Percentiles rank a stretch among this genome's conserved stretches.
phyloP scores from a whole-genome alignment of 345 rosid species.

The Citrus inodora region DNA sequence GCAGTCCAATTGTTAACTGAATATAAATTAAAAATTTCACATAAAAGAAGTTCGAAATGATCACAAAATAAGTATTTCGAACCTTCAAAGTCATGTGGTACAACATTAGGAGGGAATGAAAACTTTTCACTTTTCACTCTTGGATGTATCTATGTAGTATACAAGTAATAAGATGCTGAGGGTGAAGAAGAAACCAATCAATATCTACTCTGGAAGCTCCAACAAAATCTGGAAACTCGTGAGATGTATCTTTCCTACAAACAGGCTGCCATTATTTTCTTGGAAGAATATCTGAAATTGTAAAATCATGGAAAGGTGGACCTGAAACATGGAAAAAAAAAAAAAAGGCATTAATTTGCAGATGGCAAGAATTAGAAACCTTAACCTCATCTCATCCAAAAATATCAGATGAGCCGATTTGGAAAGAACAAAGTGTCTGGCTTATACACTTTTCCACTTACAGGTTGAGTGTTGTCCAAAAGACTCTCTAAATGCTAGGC shows the following conservation, averaged over 20 bases:
- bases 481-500: not conserved
- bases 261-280: slow-evolving; percentile 23
- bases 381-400: not conserved
- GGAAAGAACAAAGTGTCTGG: not conserved
- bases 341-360: not conserved
- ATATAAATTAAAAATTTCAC: not conserved
- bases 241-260: not conserved
- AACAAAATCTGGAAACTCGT: not conserved
- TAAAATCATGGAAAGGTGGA: slow-evolving; percentile 90
- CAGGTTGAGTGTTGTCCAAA: not conserved
- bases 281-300: slow-evolving; percentile 62
- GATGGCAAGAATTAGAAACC: not conserved
- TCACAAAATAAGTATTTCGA: not conserved
- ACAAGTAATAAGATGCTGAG: not conserved
- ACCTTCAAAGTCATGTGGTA: not conserved
- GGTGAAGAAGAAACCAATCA: not conserved
- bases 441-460: not conserved
- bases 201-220: not conserved
- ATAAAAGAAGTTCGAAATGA: not conserved
- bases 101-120: not conserved
- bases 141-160: not conserved
- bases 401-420: not conserved
- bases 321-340: slow-evolving; percentile 35
- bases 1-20: too few species aligned
- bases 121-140: not conserved